A percentile compares a stretch with the other conserved stretches of the same genome.
These are phyloP conservation scores for Nicotiana knightiana DNA, from an alignment of 257 asterid species.

Conservation along the genomic window DNA sequence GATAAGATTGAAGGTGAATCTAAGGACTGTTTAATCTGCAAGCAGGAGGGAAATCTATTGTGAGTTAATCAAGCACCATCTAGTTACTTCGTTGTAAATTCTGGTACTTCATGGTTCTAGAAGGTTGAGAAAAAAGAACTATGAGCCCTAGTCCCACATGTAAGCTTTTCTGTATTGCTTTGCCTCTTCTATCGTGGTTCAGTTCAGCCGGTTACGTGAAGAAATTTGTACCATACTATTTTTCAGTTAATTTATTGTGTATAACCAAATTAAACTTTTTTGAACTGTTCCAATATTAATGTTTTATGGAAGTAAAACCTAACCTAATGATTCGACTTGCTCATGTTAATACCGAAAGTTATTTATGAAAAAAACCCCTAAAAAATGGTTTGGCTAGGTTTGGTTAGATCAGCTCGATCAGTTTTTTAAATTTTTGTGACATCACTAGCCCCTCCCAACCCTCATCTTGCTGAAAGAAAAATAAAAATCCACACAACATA, in stretches of 20 bases:
- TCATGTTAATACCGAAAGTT: background rate
- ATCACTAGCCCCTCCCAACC: background rate
- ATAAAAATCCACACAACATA: background rate
- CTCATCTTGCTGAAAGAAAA: background rate
- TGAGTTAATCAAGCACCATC: constrained; percentile 14
- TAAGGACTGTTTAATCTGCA: constrained; percentile 10
- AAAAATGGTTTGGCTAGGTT: background rate
- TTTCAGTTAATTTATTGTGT: background rate
- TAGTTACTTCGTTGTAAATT: background rate
- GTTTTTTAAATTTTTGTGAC: background rate
- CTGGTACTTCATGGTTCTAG: background rate
- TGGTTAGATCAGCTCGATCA: background rate
- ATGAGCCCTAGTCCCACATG: background rate
- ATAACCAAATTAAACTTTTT: background rate
- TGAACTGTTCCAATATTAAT: background rate
- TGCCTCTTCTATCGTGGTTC: background rate
- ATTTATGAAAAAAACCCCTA: background rate
- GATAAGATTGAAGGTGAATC: constrained; percentile 7
- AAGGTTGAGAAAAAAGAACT: background rate
- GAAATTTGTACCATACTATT: background rate
- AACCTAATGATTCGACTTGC: background rate
- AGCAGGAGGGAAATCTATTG: constrained; percentile 23
- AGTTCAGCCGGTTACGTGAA: background rate
- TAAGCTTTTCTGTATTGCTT: background rate
- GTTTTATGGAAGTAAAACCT: background rate